Evolutionary conservation across 257 asterid genomes (phyloP), one percentile per base, ranked within the genome.

Genomic region (Fraxinus cuspidata): DNA sequence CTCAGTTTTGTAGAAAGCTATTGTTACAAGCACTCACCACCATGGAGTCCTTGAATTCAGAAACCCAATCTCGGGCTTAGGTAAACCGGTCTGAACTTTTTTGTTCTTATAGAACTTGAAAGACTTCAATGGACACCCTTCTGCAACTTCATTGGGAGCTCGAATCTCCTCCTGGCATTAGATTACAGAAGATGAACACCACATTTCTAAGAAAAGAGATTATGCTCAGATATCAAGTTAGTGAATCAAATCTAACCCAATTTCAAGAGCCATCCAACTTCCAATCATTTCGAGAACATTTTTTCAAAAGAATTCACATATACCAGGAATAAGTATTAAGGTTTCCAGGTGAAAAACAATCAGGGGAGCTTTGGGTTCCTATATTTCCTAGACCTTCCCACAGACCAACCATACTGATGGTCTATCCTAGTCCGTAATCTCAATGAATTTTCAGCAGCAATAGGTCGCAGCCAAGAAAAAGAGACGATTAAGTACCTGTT

Each of bases 1-100:
- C 69, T 63, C 68, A 3, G 35, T 11, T 10, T 63, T 63, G 69
- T 23, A 9, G 16, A 23, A 63, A 63, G 69, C 69, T 63, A 27
- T 63, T 63, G 5, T 23, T 16, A 25, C 51, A 35, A 9, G 72
- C 16, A 56, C 86, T 81, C 84, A 91, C 96, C 96, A 91, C 96
- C 94, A 88, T 0, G 94, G 84, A 0, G 94, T 89, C 49, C 96
- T 86, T 10, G 77, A 83, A 85, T 91, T 91, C 70, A 86, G 32
- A 71, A 72, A 77, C n/a, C 93, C 96, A 10, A 70, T 80, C 66
- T 80, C 83, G 78, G 74, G 3, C 83, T 88, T 23, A 64, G 12
- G 19, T 27, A 35, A 63, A 15, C 34, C 38, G 0, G 85, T 85
- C 2, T 88, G 71, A 42, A 86, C 73, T 40, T 83, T 84, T 74